Conservation (phyloP, 2,329 filamentous ascomycete genomes). For the Xylaria sp. region DNA sequence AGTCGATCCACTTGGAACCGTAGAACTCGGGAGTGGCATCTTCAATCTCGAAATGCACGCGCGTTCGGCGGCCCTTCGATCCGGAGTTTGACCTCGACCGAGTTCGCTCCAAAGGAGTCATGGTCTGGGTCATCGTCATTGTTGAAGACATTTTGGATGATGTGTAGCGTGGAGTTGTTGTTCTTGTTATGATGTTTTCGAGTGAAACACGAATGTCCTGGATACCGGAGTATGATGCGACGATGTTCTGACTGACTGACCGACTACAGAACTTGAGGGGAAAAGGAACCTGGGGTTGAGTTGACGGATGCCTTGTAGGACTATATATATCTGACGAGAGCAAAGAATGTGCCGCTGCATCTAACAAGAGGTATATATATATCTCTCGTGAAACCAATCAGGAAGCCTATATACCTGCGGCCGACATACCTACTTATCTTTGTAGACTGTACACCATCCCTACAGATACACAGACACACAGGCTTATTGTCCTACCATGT, state of each 20-base stretch:
- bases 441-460: neutral
- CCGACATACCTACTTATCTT: constrained; percentile 4
- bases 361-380: neutral
- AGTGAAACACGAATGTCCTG: too few species aligned
- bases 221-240: constrained; percentile 9
- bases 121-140: constrained; percentile 37
- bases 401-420: constrained; percentile 15
- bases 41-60: constrained; percentile 41
- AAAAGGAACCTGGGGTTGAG: constrained; percentile 11
- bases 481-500: neutral
- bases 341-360: constrained; percentile 1
- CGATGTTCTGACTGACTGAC: constrained; percentile 2
- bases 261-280: neutral
- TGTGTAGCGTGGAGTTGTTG: neutral
- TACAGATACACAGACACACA: neutral
- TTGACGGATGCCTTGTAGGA: constrained; percentile 30
- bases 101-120: constrained; percentile 31
- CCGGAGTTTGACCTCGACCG: constrained; percentile 38
- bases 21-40: constrained; percentile 36
- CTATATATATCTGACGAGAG: constrained; percentile 39
- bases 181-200: neutral
- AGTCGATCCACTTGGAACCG: constrained; percentile 37
- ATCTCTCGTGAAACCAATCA: constrained; percentile 28
- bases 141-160: constrained; percentile 35
- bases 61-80: constrained; percentile 37